Base-by-base conservation (phyloP, 2,329 filamentous ascomycete genomes). In the Talaromyces rugulosus region DNA sequence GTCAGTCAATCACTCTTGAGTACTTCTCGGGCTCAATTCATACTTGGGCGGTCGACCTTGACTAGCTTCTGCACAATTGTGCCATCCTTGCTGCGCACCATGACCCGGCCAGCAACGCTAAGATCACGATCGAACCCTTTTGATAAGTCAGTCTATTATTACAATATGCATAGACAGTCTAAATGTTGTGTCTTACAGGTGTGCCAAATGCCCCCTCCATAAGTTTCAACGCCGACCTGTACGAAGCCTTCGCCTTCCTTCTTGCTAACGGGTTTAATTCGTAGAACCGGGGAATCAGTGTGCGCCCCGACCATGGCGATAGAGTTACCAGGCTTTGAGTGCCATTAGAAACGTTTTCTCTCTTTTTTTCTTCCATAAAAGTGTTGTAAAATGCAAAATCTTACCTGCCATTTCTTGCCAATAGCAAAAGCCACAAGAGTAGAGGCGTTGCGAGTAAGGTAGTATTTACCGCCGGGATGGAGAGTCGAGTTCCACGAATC, bases 131-230 rank as follows among this genome's bases (percentile, higher is more conserved):
- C 95, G 73, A 99, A 99, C 95, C 90, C 79, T 81, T 57, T 4
- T 53, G 14, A 33, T 9, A 8, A 40, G 60, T 61, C n/a, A 66
- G 59, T 34, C 27, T 71, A 8, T 23, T 55, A 6, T 27, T 23
- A 4, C n/a, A 8, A 11, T 30, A 54, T 11, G 28, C 47, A 47
- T 9, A 34, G 36, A 56, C 66, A 16, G 18, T 30, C 53, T 30
- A 2, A 31, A 59, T 18, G 40, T 59, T 11, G 5, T 40, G 3
- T 51, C 71, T 56, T 64, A 81, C 87, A 99, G 54, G 91, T 96
- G 77, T 97, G 93, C 94, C 94, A 98, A 71, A 98, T 88, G 61
- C 95, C 95, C 64, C 95, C 95, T 59, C 95, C 95, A 72, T 99
- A 99, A 1, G 92, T 94, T 82, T 99, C 95, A 58, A 97, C 94